A percentile compares a stretch with the other conserved stretches of the same genome.
Evolutionary conservation across 352 stramenopile species (phyloP).

Genomic region (Phytophthora vignae): DNA sequence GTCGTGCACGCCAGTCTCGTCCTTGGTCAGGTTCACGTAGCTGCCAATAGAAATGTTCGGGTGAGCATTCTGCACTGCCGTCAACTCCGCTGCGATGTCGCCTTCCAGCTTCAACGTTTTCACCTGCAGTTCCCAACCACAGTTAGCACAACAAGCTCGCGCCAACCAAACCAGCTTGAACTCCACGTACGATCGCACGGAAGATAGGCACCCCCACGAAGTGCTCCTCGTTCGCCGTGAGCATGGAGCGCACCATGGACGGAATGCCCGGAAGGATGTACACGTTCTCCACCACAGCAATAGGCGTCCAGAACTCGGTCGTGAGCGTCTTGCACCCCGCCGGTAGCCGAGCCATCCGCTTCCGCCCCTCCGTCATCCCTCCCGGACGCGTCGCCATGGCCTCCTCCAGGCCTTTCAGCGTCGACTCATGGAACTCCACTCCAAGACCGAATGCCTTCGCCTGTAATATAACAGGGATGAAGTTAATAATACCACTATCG

Average conservation of each 20-base stretch:
- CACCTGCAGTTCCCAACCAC: slow-evolving; percentile 43
- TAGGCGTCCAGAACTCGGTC: slow-evolving; percentile 50
- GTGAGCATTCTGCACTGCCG: slow-evolving; percentile 69
- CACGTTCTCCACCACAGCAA: slow-evolving; percentile 83
- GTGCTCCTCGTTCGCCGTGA: slow-evolving; percentile 79
- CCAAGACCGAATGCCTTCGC: slow-evolving; percentile 77
- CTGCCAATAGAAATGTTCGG: slow-evolving; percentile 81
- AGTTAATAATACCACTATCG: background rate
- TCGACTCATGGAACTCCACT: slow-evolving; percentile 75
- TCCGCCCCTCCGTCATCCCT: slow-evolving; percentile 75
- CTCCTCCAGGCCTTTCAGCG: slow-evolving; percentile 64
- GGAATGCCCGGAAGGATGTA: slow-evolving; percentile 88
- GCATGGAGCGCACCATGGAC: slow-evolving; percentile 84
- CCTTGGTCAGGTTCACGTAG: slow-evolving; percentile 83
- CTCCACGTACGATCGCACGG: slow-evolving; percentile 69
- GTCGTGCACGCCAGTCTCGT: slow-evolving; percentile 64
- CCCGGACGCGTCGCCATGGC: slow-evolving; percentile 55
- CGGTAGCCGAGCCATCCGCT: slow-evolving; percentile 63
- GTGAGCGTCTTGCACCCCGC: slow-evolving; percentile 53
- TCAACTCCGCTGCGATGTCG: slow-evolving; percentile 69
- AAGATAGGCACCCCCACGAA: slow-evolving; percentile 84
- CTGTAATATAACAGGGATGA: slow-evolving; percentile 30
- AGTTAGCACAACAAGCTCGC: background rate
- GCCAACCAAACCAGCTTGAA: background rate
- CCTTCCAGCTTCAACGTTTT: slow-evolving; percentile 76